Evolutionary conservation across 768 basidiomycete species (phyloP), one percentile per base, ranked within the genome.

Genomic region (Boletus subcaerulescens): DNA sequence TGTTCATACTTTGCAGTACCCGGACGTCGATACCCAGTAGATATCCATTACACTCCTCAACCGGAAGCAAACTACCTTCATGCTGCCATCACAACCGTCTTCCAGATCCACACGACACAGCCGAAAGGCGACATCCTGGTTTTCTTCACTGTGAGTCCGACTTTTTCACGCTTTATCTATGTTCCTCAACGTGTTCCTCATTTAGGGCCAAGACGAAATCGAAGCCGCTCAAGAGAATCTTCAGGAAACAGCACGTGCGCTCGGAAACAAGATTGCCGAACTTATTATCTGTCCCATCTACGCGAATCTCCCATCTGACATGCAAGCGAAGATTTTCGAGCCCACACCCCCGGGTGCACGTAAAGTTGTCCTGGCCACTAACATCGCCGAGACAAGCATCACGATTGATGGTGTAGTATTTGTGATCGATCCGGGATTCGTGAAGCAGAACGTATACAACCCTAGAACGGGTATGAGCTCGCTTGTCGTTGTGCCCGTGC

Each of bases 271-370:
- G 74, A 89, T 98, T 44, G 81, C 84, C 7, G 97, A 99, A 65
- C 80, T 99, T 43, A 86, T 98, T 53, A 82, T 99, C 55, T 98
- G 95, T 65, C 97, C 97, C 4, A 99, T 99, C 57, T 99, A 99
- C 65, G 97, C 97, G 58, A 98, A 97, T 69, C 74, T 99, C n/a
- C 97, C 97, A 1, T 95, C 93, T 62, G 97, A 99, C 57, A 95
- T 99, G 95, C 97, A 99, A 70, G 90, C 94, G 36, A 97, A 98
- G 75, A 99, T 99, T 53, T 99, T 99, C 71, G 97, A 99, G 71
- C 96, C 97, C 1, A 99, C 97, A 5, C 97, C 96, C 1, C 89
- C 91, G 50, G 94, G 94, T 18, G 92, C 97, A 26, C 80, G 97
- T 53, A 99, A 99, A 74, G 95, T 99, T 45, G 97, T 99, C 18